Base-by-base conservation (phyloP, 2,329 filamentous ascomycete genomes). In the Diaporthe citri region DNA sequence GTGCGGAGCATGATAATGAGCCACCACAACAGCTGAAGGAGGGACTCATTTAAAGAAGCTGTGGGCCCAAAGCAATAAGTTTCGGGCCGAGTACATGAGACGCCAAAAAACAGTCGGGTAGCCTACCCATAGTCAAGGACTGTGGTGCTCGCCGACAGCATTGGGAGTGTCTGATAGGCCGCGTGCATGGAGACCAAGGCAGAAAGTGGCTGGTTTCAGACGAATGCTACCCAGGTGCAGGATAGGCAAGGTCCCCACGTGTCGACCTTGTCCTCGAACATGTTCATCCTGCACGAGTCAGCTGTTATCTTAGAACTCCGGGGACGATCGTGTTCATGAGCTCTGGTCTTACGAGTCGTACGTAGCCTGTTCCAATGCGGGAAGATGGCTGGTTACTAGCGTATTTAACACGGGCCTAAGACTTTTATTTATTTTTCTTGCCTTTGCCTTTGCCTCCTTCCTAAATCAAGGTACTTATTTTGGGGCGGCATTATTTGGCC, bases 241-340 rank as follows among this genome's bases (percentile, higher is more conserved):
- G 15, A 34, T 13, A 34, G 41, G 25, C 12, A 31, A 28, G 36
- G 6, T 17, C 28, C 12, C 28, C 41, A 34, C 20, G 34, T 46
- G 5, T 9, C 28, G 2, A 9, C 13, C 60, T 15, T 51, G 6
- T 28, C 22, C 28, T 51, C 8, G 20, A 51, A 36, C 13, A 36
- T 67, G 20, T 51, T 67, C 60, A 25, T 28, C 20, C 8, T 48
- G 25, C 28, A 66, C 28, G 28, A 66, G 43, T 66, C 60, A 66
- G 60, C 28, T 66, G 25, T 22, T 10, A 46, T 48, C 4, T 34
- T 17, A 9, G 3, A 48, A 51, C n/a, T 6, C 25, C 8, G 10
- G 12, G n/a, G 17, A n/a, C 12, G 43, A 9, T 10, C 20, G n/a
- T 4, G 4, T 34, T 17, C 9, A 34, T 3, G 9, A 6, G 13